These are phyloP conservation scores for Amylostereum chailletii DNA, from an alignment of 1,284 basidiomycete genomes.

Conservation along the genomic window DNA sequence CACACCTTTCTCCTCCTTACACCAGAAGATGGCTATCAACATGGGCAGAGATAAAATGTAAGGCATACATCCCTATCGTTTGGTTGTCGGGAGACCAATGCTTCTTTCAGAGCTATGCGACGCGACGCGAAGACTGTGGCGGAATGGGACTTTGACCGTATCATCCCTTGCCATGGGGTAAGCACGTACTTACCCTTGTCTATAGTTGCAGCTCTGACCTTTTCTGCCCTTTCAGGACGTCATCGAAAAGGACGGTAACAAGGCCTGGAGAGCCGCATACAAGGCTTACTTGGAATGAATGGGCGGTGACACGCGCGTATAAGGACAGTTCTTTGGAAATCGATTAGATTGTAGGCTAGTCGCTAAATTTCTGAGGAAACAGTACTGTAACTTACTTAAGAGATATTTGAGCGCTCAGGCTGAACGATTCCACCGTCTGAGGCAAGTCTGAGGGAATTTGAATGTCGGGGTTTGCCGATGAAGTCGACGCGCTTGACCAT, in stretches of 20 bases:
- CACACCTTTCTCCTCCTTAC: background rate
- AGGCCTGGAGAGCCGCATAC: slow-evolving; percentile 29
- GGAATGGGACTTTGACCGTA: slow-evolving; percentile 45
- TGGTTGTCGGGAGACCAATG: background rate
- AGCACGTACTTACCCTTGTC: slow-evolving; percentile 3
- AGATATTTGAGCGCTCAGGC: too few species aligned
- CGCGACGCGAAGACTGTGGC: slow-evolving; percentile 31
- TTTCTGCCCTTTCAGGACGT: slow-evolving; percentile 25
- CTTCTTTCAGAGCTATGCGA: slow-evolving; percentile 23
- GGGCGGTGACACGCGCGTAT: too few species aligned
- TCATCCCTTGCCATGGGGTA: slow-evolving; percentile 51
- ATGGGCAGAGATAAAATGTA: slow-evolving; percentile 25
- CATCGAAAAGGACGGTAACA: slow-evolving; percentile 43
- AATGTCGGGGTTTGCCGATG: too few species aligned
- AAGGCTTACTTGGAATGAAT: background rate
- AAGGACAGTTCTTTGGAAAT: too few species aligned
- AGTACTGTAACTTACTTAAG: too few species aligned
- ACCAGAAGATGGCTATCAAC: background rate
- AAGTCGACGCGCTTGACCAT: too few species aligned
- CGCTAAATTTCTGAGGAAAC: too few species aligned
- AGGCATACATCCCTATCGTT: background rate
- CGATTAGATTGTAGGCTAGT: too few species aligned
- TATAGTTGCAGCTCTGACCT: background rate
- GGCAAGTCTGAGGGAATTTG: too few species aligned
- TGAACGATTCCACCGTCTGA: too few species aligned